These are phyloP conservation scores for Podospora anserina DNA, from an alignment of 495 filamentous ascomycete species.

Conservation along the genomic window DNA sequence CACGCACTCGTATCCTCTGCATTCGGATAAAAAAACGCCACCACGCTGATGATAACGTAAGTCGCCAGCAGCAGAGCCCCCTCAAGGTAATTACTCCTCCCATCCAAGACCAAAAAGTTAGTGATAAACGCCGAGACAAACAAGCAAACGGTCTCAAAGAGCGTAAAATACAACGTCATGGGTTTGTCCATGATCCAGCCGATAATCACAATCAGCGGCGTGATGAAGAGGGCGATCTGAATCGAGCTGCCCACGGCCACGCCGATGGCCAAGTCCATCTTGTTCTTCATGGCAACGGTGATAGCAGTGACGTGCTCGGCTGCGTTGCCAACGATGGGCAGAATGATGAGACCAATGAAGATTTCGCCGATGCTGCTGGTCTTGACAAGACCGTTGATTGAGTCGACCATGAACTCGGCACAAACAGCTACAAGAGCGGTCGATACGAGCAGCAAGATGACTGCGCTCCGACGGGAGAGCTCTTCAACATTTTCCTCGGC, in stretches of 20 bases:
- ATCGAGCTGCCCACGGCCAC: constrained; percentile 78
- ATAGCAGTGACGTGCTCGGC: constrained; percentile 87
- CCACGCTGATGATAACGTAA: constrained; percentile 65
- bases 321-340: constrained; percentile 86
- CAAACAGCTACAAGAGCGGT: constrained; percentile 76
- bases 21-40: constrained; percentile 61
- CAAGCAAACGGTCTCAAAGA: constrained; percentile 78
- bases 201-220: constrained; percentile 72
- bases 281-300: constrained; percentile 78
- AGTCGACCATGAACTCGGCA: constrained; percentile 76
- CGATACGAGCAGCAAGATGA: constrained; percentile 68
- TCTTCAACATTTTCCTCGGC: constrained; percentile 43
- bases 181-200: constrained; percentile 73
- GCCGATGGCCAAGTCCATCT: constrained; percentile 85
- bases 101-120: constrained; percentile 79
- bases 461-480: constrained; percentile 67
- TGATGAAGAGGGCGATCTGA: constrained; percentile 80
- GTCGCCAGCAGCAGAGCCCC: constrained; percentile 70
- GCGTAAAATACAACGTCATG: constrained; percentile 79
- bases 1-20: constrained; percentile 42
- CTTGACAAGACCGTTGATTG: constrained; percentile 67
- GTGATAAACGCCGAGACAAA: constrained; percentile 79
- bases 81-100: constrained; percentile 77
- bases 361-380: constrained; percentile 60
- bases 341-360: constrained; percentile 79